phyloP scores from a whole-genome alignment of 2,329 filamentous ascomycete species.

The Thelonectria blattea region DNA sequence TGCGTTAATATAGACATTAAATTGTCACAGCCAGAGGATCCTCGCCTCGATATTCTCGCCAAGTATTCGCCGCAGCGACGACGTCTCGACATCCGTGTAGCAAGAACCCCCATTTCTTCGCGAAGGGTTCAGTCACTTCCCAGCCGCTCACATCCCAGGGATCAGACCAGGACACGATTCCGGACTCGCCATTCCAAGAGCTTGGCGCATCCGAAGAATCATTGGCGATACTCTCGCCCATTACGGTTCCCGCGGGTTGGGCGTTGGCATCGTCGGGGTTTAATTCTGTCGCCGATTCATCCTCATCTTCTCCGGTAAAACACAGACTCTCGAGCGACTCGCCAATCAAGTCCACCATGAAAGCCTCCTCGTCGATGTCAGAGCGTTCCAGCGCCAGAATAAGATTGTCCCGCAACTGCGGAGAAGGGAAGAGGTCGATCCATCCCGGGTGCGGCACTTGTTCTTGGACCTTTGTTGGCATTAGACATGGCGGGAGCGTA shows the following conservation, averaged over 20 bases:
- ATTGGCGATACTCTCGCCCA: not conserved
- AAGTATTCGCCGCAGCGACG: conserved; percentile 21
- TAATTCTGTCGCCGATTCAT: not conserved
- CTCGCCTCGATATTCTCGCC: conserved; percentile 25
- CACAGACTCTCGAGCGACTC: conserved; percentile 12
- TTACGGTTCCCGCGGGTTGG: not conserved
- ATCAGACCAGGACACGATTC: conserved; percentile 28
- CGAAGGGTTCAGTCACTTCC: conserved; percentile 24
- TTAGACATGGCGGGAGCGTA: conserved; percentile 17
- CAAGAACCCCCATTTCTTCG: conserved; percentile 27
- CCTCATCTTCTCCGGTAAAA: not conserved
- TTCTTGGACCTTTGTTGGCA: conserved; percentile 26
- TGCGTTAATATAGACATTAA: not conserved
- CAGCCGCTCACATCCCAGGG: conserved; percentile 28
- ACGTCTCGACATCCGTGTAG: conserved; percentile 24
- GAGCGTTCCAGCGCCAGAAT: conserved; percentile 22
- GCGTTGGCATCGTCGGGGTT: too few relatives aligned
- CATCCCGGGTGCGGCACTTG: conserved; percentile 25
- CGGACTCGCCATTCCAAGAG: conserved; percentile 7
- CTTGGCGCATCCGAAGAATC: not conserved
- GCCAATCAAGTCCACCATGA: conserved; percentile 26
- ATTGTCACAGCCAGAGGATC: conserved; percentile 19
- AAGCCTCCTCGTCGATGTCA: conserved; percentile 23
- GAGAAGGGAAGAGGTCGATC: conserved; percentile 29
- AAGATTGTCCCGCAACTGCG: conserved; percentile 28